These are phyloP conservation scores for Myochromella boudieri DNA, from an alignment of 768 basidiomycete species.

Conservation along the genomic window DNA sequence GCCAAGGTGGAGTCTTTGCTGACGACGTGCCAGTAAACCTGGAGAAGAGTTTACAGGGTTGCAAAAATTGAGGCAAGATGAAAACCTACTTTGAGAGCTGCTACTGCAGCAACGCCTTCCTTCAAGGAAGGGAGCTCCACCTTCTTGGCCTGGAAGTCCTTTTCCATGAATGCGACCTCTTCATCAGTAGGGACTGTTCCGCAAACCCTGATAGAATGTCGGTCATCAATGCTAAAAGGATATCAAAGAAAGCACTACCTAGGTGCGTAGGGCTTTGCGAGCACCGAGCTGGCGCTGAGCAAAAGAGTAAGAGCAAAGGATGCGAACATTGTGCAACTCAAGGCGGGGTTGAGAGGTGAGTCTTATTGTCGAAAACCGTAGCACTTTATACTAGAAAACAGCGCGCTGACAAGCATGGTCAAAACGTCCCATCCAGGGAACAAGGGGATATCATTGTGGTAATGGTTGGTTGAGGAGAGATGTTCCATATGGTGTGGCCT, in stretches of 20 bases:
- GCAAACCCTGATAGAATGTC: slow-evolving; percentile 28
- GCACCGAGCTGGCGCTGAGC: slow-evolving; percentile 24
- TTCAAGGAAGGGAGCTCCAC: slow-evolving; percentile 22
- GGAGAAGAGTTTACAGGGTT: slow-evolving; percentile 3
- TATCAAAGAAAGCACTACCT: slow-evolving; percentile 13
- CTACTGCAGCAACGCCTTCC: slow-evolving; percentile 7
- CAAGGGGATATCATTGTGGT: slow-evolving; percentile 5
- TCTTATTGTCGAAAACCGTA: not conserved
- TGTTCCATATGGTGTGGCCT: slow-evolving; percentile 3
- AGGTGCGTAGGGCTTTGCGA: slow-evolving; percentile 27
- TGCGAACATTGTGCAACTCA: slow-evolving; percentile 24
- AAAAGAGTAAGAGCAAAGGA: slow-evolving; percentile 26
- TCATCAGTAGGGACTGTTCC: slow-evolving; percentile 37
- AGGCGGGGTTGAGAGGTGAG: slow-evolving; percentile 9
- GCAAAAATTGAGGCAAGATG: not conserved
- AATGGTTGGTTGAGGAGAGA: not conserved
- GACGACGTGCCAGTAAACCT: slow-evolving; percentile 42
- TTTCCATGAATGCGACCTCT: slow-evolving; percentile 34
- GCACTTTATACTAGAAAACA: slow-evolving; percentile 5
- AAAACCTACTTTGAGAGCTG: slow-evolving; percentile 19
- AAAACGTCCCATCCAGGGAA: not conserved
- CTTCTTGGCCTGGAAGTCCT: slow-evolving; percentile 40
- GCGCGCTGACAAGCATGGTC: not conserved
- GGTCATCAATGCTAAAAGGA: not conserved
- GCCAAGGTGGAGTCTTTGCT: slow-evolving; percentile 25